Percentiles rank a stretch among this genome's conserved stretches.
These are phyloP conservation scores for Fusarium buxicola DNA, from an alignment of 2,329 filamentous ascomycete genomes.

Conservation along the genomic window DNA sequence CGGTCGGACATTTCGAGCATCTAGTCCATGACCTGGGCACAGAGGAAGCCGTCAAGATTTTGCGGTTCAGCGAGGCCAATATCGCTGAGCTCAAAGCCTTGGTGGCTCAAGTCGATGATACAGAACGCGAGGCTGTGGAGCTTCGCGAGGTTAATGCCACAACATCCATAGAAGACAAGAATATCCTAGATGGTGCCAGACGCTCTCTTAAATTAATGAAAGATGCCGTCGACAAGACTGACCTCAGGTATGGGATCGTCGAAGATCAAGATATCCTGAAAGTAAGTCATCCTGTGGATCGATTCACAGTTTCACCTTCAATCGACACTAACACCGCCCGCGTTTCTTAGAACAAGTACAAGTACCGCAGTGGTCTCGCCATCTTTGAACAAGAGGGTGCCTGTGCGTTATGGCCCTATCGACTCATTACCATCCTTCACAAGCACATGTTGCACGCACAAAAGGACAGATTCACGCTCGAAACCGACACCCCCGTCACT, in stretches of 20 bases:
- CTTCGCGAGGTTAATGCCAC: slow-evolving; percentile 16
- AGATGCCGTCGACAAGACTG: not conserved
- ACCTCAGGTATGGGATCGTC: not conserved
- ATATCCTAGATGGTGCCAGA: slow-evolving; percentile 1
- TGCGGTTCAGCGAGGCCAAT: slow-evolving; percentile 51
- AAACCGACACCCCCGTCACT: slow-evolving; percentile 50
- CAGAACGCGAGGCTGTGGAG: slow-evolving; percentile 6
- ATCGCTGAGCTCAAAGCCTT: slow-evolving; percentile 7
- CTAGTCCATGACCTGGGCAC: slow-evolving; percentile 47
- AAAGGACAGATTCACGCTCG: slow-evolving; percentile 48
- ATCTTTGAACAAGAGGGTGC: slow-evolving; percentile 55
- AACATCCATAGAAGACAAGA: not conserved
- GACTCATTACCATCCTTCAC: slow-evolving; percentile 57
- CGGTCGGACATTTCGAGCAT: slow-evolving; percentile 52
- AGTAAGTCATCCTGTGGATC: slow-evolving; percentile 31
- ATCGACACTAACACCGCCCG: not conserved
- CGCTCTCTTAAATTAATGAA: slow-evolving; percentile 3
- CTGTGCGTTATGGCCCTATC: slow-evolving; percentile 61
- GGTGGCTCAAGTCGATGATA: slow-evolving; percentile 3
- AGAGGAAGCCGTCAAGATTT: slow-evolving; percentile 55
- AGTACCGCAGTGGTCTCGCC: slow-evolving; percentile 14
- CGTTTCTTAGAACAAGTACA: slow-evolving; percentile 3
- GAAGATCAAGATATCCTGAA: slow-evolving; percentile 4
- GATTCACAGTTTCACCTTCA: not conserved
- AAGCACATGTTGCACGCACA: slow-evolving; percentile 49